phyloP scores from a whole-genome alignment of 371 early-diverging fungal species.

The Syncephalis fuscata region DNA sequence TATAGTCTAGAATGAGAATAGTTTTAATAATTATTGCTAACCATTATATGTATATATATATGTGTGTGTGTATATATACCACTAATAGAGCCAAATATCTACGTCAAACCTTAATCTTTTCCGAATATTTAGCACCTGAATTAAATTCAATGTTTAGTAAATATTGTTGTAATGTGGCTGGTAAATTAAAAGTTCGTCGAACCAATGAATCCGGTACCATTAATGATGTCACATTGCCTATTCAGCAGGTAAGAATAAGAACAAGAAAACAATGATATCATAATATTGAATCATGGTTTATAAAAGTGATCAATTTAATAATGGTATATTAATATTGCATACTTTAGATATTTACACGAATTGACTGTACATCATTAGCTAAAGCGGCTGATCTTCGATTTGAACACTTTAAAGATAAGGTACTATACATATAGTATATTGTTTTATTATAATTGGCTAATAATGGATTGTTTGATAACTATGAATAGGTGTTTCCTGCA shows the following conservation, averaged over 20 bases:
- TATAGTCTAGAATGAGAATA: neutral
- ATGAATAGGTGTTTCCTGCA: neutral
- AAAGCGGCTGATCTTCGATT: slow-evolving; percentile 70
- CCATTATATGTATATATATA: no score
- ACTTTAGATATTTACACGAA: slow-evolving; percentile 44
- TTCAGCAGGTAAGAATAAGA: slow-evolving; percentile 67
- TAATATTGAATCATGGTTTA: no score
- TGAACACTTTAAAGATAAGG: slow-evolving; percentile 65
- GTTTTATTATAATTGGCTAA: slow-evolving; percentile 1
- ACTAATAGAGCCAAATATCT: slow-evolving; percentile 55
- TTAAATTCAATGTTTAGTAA: slow-evolving; percentile 68
- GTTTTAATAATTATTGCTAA: no score
- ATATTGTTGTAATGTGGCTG: slow-evolving; percentile 53
- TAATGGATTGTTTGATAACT: slow-evolving; percentile 18
- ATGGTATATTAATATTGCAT: neutral
- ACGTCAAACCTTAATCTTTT: slow-evolving; percentile 74
- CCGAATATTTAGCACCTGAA: slow-evolving; percentile 72
- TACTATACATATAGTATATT: slow-evolving; percentile 11
- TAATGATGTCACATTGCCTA: slow-evolving; percentile 53
- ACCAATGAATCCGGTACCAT: slow-evolving; percentile 44
- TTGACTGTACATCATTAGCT: slow-evolving; percentile 32
- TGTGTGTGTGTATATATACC: no score
- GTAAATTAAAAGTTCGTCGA: slow-evolving; percentile 53
- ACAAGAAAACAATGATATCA: no score
- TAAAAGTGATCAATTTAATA: neutral